Percentiles rank a stretch among this genome's conserved stretches.
Evolutionary conservation across 345 rosid species (phyloP).

Genomic region (Balakata baccata): DNA sequence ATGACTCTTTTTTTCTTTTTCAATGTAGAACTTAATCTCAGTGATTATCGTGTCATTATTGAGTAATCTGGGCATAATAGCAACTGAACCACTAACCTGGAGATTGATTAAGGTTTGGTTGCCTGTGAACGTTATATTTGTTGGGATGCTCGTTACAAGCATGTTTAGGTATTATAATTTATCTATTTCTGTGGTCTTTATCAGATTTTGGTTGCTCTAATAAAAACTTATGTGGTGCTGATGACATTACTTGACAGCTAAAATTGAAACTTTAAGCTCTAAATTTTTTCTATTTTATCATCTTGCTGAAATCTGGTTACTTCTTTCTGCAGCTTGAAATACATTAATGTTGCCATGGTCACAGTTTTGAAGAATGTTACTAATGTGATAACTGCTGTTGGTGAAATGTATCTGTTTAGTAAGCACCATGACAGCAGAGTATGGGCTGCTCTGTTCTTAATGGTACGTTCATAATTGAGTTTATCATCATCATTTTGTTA

Average conservation of each 20-base stretch:
- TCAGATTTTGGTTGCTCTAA: neutral
- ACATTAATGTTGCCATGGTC: conserved; percentile 99
- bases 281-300: neutral
- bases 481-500: neutral
- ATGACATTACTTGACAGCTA: neutral
- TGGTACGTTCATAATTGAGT: conserved; percentile 49
- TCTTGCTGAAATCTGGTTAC: conserved; percentile 11
- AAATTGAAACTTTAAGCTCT: neutral
- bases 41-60: conserved; percentile 68
- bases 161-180: conserved; percentile 77
- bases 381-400: conserved; percentile 90
- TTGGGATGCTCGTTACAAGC: conserved; percentile 97
- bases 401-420: conserved; percentile 91
- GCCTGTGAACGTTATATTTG: conserved; percentile 91
- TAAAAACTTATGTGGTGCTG: neutral
- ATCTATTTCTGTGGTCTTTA: neutral
- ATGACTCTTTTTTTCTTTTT: conserved; percentile 14
- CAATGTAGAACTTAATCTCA: conserved; percentile 83
- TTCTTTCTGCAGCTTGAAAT: conserved; percentile 69
- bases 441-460: conserved; percentile 93
- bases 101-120: conserved; percentile 87
- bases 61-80: conserved; percentile 64
- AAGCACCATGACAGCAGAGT: conserved; percentile 92
- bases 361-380: conserved; percentile 97
- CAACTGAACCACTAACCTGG: conserved; percentile 86